A percentile compares a stretch with the other conserved stretches of the same genome.
Evolutionary conservation across 2,329 filamentous ascomycete genomes (phyloP).

Genomic region (Fusarium heterosporum): DNA sequence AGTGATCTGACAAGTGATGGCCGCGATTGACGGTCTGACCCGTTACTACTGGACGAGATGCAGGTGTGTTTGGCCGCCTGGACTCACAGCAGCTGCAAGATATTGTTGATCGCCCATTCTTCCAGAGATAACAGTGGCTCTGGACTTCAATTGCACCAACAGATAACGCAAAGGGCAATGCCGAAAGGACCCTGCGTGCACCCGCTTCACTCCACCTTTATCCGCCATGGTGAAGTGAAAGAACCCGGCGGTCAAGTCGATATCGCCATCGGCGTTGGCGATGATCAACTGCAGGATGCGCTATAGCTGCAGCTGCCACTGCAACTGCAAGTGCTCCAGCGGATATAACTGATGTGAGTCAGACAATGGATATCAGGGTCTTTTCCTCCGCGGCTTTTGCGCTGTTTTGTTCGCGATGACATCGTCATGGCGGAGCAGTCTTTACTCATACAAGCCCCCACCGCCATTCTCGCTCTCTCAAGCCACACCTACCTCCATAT

Average conservation of each 20-base stretch:
- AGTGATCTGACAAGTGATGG: slow-evolving; percentile 15
- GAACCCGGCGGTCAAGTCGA: slow-evolving; percentile 31
- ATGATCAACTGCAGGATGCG: slow-evolving; percentile 21
- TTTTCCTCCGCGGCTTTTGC: slow-evolving; percentile 14
- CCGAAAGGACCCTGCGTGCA: slow-evolving; percentile 29
- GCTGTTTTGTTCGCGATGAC: slow-evolving; percentile 26
- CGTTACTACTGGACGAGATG: slow-evolving; percentile 12
- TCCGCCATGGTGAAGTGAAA: slow-evolving; percentile 19
- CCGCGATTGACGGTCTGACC: slow-evolving; percentile 29
- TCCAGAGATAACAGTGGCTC: slow-evolving; percentile 23
- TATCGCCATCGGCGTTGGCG: slow-evolving; percentile 16
- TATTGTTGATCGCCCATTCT: slow-evolving; percentile 16
- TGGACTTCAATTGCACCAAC: slow-evolving; percentile 13
- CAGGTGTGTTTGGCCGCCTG: slow-evolving; percentile 16
- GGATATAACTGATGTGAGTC: slow-evolving; percentile 23
- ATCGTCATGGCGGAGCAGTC: slow-evolving; percentile 13
- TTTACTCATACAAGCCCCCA: slow-evolving; percentile 1
- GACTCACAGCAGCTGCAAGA: slow-evolving; percentile 25
- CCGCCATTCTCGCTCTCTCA: background rate
- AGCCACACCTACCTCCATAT: slow-evolving; percentile 29
- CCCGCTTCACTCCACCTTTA: slow-evolving; percentile 37
- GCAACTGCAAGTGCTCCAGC: slow-evolving; percentile 1
- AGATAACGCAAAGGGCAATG: slow-evolving; percentile 7
- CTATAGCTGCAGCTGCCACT: slow-evolving; percentile 12
- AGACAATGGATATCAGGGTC: slow-evolving; percentile 23